Conservation (phyloP, 192 early-diverging fungal species). For the Mortierella hygrophila region DNA sequence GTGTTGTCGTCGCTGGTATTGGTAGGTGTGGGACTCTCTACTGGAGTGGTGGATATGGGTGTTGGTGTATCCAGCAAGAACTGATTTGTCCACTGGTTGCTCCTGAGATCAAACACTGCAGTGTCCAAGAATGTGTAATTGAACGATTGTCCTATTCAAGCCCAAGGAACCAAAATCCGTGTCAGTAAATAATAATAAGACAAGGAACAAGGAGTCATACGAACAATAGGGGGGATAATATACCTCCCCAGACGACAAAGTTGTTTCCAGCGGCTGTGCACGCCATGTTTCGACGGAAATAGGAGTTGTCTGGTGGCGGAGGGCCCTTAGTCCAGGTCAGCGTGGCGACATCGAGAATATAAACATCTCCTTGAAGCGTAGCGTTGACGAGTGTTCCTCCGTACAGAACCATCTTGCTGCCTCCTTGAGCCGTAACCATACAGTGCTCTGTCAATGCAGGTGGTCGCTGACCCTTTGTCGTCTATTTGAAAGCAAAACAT, state of each 20-base stretch:
- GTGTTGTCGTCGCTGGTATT: neutral
- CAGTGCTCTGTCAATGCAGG: neutral
- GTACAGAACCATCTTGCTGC: conserved; percentile 12
- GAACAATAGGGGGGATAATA: neutral
- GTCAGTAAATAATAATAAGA: neutral
- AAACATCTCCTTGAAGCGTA: neutral
- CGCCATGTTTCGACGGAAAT: neutral
- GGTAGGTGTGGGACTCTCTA: too few relatives aligned
- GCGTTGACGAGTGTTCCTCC: neutral
- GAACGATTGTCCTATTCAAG: neutral
- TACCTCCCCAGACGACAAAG: conserved; percentile 18
- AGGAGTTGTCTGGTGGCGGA: too few relatives aligned
- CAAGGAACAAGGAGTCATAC: neutral
- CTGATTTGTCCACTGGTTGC: conserved; percentile 5
- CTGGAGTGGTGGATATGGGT: neutral
- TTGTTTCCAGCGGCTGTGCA: conserved; percentile 8
- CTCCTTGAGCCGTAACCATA: neutral
- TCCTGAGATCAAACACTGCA: neutral
- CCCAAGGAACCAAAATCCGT: too few relatives aligned
- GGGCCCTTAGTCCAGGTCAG: neutral
- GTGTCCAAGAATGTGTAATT: neutral
- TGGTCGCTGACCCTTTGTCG: neutral
- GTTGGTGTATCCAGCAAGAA: neutral
- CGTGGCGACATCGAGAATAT: neutral
- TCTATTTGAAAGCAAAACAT: neutral